Evolutionary conservation across 1,139 yeast species (phyloP), one percentile per base, ranked within the genome.

Genomic region (Saccharomyces hybrid): DNA sequence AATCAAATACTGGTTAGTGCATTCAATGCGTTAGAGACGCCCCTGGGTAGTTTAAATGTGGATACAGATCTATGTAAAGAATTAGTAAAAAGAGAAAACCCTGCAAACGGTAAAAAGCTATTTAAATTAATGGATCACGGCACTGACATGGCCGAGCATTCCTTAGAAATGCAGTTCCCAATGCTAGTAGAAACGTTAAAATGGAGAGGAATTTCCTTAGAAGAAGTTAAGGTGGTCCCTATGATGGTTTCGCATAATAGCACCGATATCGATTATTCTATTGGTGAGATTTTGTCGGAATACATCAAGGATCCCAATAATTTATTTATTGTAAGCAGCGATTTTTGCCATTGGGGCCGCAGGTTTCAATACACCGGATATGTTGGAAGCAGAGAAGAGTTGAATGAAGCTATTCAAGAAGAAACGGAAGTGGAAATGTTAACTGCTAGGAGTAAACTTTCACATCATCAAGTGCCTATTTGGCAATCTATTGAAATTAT

Each of bases 311-410:
- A 85, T 62, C 77, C 78, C 26, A 71, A 72, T 38, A 86, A 83
- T 1, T 50, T 61, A 29, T 87, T 93, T 70, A 81, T 88, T 27
- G 77, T 93, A 4, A 87, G 96, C 64, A 82, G 95, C 1, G 99
- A 93, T 72, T 95, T 93, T 66, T 91, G 98, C 67, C 99, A 93
- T 67, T 93, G 99, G 99, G 97, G 97, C 1, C 65, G 78, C 3
- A 73, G 95, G 49, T 89, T 90, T 66, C 84, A 83, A 11, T 90
- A 85, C 67, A 83, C 85, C 2, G 76, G 78, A 42, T 87, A 86
- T 64, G 75, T 67, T 12, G 64, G 65, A 2, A 60, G 57, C 48
- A 54, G 49, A 38, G 62, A 60, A 14, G 69, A 67, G n/a, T 53
- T 67, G 16, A 54, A 60, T 5, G 65, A 62, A 11, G 61, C 66